These are phyloP conservation scores for Meira nashicola DNA, from an alignment of 1,284 basidiomycete genomes.

Conservation along the genomic window DNA sequence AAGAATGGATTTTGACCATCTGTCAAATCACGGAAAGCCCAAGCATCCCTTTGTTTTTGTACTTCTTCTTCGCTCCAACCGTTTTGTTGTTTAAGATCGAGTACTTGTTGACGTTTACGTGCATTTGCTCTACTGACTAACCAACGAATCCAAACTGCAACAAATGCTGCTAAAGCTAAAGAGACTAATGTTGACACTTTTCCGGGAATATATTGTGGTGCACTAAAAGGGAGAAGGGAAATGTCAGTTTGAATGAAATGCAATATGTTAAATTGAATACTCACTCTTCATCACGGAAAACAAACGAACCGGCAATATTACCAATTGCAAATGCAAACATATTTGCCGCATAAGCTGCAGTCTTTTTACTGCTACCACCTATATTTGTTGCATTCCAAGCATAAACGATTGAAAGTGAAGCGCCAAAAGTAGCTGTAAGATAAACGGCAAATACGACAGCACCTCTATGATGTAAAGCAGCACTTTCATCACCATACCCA, in stretches of 20 bases:
- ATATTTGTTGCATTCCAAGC: conserved; percentile 67
- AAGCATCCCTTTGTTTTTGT: conserved; percentile 60
- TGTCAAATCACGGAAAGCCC: conserved; percentile 65
- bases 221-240: conserved; percentile 30
- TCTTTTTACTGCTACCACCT: conserved; percentile 66
- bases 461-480: background rate
- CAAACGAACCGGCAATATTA: conserved; percentile 55
- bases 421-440: conserved; percentile 59
- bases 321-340: conserved; percentile 61
- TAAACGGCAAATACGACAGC: conserved; percentile 62
- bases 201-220: conserved; percentile 63
- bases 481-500: conserved; percentile 53
- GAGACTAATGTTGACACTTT: conserved; percentile 64
- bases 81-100: conserved; percentile 56
- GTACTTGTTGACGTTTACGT: conserved; percentile 57
- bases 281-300: conserved; percentile 6
- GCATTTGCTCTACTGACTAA: conserved; percentile 62
- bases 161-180: conserved; percentile 59
- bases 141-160: conserved; percentile 60
- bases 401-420: conserved; percentile 63
- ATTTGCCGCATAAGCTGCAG: conserved; percentile 59
- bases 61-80: conserved; percentile 63
- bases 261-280: background rate
- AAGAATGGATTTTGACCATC: conserved; percentile 59
- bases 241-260: background rate